phyloP scores from a whole-genome alignment of 2,329 filamentous ascomycete genomes.

The Microsporum canis region DNA sequence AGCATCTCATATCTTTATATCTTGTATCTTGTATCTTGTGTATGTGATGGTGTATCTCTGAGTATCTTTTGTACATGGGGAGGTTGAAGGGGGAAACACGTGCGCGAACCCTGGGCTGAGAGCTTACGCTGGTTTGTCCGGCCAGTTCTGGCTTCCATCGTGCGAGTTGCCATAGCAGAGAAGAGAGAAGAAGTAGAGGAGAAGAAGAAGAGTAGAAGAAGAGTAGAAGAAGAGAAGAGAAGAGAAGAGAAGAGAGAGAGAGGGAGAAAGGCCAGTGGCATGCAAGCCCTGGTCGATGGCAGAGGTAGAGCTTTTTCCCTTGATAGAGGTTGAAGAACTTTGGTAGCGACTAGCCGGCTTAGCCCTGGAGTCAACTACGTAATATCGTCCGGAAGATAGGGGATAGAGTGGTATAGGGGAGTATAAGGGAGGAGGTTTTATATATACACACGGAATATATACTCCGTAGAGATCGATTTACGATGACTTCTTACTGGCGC shows the following conservation, averaged over 20 bases:
- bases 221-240: background rate
- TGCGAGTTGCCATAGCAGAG: constrained; percentile 27
- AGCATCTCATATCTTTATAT: background rate
- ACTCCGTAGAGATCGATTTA: background rate
- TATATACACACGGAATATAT: no score
- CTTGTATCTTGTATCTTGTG: background rate
- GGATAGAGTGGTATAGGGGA: background rate
- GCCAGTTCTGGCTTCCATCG: constrained; percentile 39
- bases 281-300: background rate
- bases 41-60: background rate
- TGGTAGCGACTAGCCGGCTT: background rate
- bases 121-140: constrained; percentile 41
- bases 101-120: constrained; percentile 15
- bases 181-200: background rate
- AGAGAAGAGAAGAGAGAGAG: background rate
- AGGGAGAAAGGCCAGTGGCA: background rate
- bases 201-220: background rate
- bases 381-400: background rate
- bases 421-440: background rate
- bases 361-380: background rate
- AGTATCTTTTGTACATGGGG: background rate
- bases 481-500: background rate
- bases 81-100: constrained; percentile 12
- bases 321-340: background rate
- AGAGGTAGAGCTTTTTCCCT: background rate